Evolutionary conservation across 1,284 basidiomycete genomes (phyloP), one percentile per base, ranked within the genome.

Genomic region (Papiliotrema terrestris): DNA sequence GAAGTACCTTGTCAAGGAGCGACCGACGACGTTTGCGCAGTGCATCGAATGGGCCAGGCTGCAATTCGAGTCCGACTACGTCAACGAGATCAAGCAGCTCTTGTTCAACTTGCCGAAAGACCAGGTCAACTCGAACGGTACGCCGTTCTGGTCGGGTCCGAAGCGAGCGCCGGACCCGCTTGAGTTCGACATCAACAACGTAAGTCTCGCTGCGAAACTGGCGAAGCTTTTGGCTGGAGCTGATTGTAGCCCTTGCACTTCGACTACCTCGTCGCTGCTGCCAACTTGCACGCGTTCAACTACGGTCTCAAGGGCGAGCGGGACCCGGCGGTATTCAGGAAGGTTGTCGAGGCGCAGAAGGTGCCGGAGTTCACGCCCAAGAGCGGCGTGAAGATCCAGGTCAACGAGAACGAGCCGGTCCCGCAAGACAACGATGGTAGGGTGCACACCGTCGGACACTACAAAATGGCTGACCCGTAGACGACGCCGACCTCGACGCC

Each of bases 221-320:
- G 23, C 8, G 5, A 15, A 43, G 14, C 29, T 11, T 32, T 11
- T 11, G 29, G 11, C 20, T 13, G 9, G 8, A 14, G 32, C 42
- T 23, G 8, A 52, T 8, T 8, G 35, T 19, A 20, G 90, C 82
- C 88, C 38, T 83, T 86, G 11, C 95, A 99, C 76, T 79, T 98
- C 51, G 83, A 85, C 49, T 99, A 92, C 78, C 85, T 98, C 71
- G 86, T 97, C 54, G 84, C 95, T 13, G 94, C 88, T 22, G 94
- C 96, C 56, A 98, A 99, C 78, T 81, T 99, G 45, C 96, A 95
- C 73, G 96, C 96, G 8, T 97, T 85, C 81, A 99, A 98, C 81
- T 99, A 98, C 72, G 96, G 96, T 20, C 82, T 99, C 49, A 88
- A 90, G 67, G 97, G 96, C 49, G 89, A 90, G 71, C 86, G 82